Base-by-base conservation (phyloP, 345 rosid species). In the Populus nigra region DNA sequence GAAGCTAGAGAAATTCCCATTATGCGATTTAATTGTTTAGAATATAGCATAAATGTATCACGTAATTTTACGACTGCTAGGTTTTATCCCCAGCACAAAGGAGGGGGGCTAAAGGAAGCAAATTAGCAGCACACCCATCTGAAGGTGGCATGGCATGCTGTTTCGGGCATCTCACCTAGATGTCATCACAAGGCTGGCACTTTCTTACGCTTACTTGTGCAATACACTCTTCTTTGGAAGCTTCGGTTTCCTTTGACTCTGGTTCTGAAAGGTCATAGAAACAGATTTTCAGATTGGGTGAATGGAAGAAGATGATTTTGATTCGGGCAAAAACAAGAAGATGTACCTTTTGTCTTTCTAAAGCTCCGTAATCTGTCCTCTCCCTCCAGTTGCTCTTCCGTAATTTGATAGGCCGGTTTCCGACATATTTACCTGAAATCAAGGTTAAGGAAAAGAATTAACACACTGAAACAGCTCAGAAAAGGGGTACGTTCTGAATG, bases 371-470 rank as follows among this genome's bases (percentile, higher is more conserved):
- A 69, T 96, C 98, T 53, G 87, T 96, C 75, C 99, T 90, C 82
- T 96, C 98, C 87, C 84, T 92, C 99, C 99, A 96, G 79, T 92
- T 96, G 88, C 99, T 96, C 88, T 96, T 96, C 13, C 98, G 88
- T 71, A 96, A 85, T 77, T 96, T 96, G 69, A 96, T 93, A 1
- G 98, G 99, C 53, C 99, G 86, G 79, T 96, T 96, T 68, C 99
- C 99, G 17, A 96, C 99, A 81, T 96, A 96, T 80, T 96, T 96
- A 59, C 99, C 99, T 96, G 88, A 78, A 76, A 71, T 62, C 68
- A 67, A 76, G 43, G 62, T 66, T 57, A 70, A 72, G 16, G 3
- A 39, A 57, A 22, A 31, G 33, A 33, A 75, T 53, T 5, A 53
- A 20, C 23, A 53, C 20, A 7, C 59, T 53, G 20, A 53, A 22